Conservation (phyloP, 83 land plant genomes). For the Picea mariana region DNA sequence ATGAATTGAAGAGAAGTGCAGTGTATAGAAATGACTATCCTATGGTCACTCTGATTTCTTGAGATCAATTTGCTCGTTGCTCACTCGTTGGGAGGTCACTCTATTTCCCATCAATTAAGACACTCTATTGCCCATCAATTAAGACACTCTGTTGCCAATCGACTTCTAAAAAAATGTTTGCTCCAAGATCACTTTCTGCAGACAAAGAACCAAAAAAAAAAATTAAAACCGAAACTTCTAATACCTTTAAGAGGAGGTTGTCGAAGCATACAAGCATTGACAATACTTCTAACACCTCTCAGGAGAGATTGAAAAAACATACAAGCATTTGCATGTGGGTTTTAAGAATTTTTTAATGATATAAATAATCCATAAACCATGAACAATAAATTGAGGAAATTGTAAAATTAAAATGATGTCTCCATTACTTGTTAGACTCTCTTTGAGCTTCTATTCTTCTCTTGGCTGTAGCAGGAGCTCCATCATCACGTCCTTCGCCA, state of each 20-base stretch:
- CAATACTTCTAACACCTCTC: not conserved
- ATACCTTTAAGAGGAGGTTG: no score
- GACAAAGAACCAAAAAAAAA: not conserved
- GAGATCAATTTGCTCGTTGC: no score
- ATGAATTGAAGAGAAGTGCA: no score
- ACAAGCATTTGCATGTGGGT: not conserved
- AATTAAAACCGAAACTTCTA: not conserved
- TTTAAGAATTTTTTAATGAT: not conserved
- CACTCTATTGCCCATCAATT: no score
- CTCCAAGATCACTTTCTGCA: not conserved
- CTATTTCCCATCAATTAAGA: no score
- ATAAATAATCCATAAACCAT: not conserved
- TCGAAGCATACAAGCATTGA: no score
- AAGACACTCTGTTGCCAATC: no score
- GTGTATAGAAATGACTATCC: no score
- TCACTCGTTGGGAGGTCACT: no score
- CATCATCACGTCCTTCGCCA: slow-evolving; percentile 18
- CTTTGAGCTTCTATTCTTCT: slow-evolving; percentile 32
- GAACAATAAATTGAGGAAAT: not conserved
- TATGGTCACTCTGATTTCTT: no score
- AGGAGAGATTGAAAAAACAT: not conserved
- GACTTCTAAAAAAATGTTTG: no score
- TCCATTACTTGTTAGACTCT: not conserved
- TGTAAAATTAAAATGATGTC: not conserved
- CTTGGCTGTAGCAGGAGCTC: slow-evolving; percentile 28